Evolutionary conservation across 768 basidiomycete genomes (phyloP).

Genomic region (Trametes villosa): DNA sequence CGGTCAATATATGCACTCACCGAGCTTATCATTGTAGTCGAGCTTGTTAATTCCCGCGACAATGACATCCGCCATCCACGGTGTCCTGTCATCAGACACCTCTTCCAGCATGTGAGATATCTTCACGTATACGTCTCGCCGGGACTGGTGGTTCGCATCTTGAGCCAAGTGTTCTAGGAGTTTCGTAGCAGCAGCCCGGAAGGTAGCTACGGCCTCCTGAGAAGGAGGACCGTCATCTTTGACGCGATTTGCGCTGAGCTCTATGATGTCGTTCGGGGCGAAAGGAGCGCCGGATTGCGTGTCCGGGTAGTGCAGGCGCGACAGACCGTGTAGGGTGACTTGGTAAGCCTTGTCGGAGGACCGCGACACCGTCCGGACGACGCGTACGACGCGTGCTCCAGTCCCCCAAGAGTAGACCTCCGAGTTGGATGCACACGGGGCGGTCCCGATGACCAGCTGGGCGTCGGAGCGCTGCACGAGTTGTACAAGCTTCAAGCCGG

Average conservation of each 20-base stretch:
- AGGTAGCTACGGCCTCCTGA: conserved; percentile 60
- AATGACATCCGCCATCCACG: conserved; percentile 81
- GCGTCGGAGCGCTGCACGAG: conserved; percentile 72
- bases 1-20: no score
- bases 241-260: conserved; percentile 36
- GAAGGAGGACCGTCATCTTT: conserved; percentile 49
- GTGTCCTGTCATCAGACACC: conserved; percentile 60
- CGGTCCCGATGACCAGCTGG: conserved; percentile 70
- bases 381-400: conserved; percentile 70
- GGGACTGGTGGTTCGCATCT: conserved; percentile 47
- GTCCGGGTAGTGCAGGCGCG: conserved; percentile 64
- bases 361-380: conserved; percentile 63
- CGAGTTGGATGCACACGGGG: conserved; percentile 50
- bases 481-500: conserved; percentile 67
- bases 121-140: conserved; percentile 70
- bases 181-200: conserved; percentile 68
- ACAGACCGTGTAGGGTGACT: conserved; percentile 73
- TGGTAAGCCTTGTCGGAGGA: conserved; percentile 64
- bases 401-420: conserved; percentile 61
- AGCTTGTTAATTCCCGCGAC: conserved; percentile 58
- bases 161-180: conserved; percentile 66
- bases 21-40: conserved; percentile 73
- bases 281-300: conserved; percentile 43
- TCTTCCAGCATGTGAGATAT: conserved; percentile 77
- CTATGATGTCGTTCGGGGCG: conserved; percentile 26